Evolutionary conservation across 306 rosid genomes (phyloP), one percentile per base, ranked within the genome.

Genomic region (Fragaria vesca): DNA sequence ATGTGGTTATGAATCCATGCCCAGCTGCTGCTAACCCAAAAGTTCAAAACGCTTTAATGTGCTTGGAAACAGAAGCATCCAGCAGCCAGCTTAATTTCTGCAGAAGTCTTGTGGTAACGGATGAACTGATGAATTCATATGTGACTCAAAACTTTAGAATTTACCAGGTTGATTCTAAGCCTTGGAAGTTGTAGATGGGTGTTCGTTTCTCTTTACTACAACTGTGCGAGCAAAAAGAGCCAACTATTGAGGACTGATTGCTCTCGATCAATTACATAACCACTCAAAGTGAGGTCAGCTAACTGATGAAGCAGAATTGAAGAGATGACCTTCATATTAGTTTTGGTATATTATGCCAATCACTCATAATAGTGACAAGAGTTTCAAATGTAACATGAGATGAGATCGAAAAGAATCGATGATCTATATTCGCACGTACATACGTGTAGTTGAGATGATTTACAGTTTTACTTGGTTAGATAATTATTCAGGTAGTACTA

Each of bases 41-140:
- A 74, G 55, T 57, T 34, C 48, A 40, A 61, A 55, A 24, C 52
- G 3, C 26, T 57, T 42, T 42, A 0, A 32, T 32, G 36, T 40
- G 68, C 77, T 73, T 40, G 68, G 77, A n/a, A 57, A 32, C 69
- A 63, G 38, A 63, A 65, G 69, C 69, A 36, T 65, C 45, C 45
- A 34, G 12, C 69, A 0, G 68, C 68, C 1, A 50, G 3, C 12
- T 60, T 20, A n/a, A n/a, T n/a, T 50, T 50, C 68, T 62, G 42
- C 68, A 62, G 8, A 28, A 21, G 4, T 3, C 18, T 55, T n/a
- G 66, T 26, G 17, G 36, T 4, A 24, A 24, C 1, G 15, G 16
- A 58, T 58, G 32, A 8, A 9, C 28, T 1, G 21, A 5, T 16
- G 58, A 18, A 21, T 55, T 21, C 63, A 62, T 47, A 46, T 12